phyloP scores from a whole-genome alignment of 495 filamentous ascomycete genomes.

The Podospora conica region DNA sequence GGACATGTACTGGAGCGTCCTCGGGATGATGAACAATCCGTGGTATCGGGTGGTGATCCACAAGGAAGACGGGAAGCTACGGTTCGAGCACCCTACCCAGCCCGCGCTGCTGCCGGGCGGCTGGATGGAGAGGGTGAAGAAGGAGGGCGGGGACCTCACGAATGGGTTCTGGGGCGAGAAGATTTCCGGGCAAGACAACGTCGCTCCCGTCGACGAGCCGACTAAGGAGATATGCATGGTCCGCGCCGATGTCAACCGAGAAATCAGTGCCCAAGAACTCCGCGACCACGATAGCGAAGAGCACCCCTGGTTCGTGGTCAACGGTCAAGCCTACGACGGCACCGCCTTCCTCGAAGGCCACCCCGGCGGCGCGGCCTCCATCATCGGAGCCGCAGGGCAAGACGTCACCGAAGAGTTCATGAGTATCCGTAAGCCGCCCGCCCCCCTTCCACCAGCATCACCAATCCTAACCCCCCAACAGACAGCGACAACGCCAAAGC shows the following conservation, averaged over 20 bases:
- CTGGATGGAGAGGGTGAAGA: conserved; percentile 97
- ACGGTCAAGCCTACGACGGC: conserved; percentile 90
- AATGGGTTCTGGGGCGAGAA: conserved; percentile 88
- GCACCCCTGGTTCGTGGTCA: conserved; percentile 85
- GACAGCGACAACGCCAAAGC: conserved; percentile 87
- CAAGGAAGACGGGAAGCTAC: conserved; percentile 58
- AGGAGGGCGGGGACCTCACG: conserved; percentile 69
- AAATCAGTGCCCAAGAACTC: conserved; percentile 68
- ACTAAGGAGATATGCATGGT: conserved; percentile 74
- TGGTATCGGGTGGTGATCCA: conserved; percentile 84
- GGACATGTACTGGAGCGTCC: conserved; percentile 95
- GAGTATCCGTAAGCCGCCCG: conserved; percentile 69
- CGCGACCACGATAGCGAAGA: conserved; percentile 58
- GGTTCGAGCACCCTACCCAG: conserved; percentile 88
- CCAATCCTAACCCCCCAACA: conserved; percentile 29
- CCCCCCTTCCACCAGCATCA: not conserved
- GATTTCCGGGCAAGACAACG: conserved; percentile 50
- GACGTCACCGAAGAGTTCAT: conserved; percentile 93
- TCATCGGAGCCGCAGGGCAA: conserved; percentile 73
- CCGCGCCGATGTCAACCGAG: conserved; percentile 56
- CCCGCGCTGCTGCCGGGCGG: conserved; percentile 73
- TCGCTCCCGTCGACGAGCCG: conserved; percentile 30
- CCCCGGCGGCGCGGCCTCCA: conserved; percentile 85
- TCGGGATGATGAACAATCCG: conserved; percentile 99
- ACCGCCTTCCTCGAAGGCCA: conserved; percentile 77